phyloP scores from a whole-genome alignment of 768 basidiomycete species.

The Cystobasidium tubakii region DNA sequence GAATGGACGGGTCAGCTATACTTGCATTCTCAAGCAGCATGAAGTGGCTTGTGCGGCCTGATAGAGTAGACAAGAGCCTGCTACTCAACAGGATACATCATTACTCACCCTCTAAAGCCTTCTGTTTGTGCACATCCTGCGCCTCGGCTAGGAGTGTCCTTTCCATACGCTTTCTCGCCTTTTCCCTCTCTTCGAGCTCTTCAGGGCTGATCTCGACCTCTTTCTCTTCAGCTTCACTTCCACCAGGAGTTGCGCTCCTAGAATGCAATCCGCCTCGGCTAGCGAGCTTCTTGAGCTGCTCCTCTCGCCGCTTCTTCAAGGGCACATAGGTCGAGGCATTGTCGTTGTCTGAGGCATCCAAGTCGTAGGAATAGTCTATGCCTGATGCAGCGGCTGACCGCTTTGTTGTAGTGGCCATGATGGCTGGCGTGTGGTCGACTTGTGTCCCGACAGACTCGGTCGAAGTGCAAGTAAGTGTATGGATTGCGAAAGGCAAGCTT shows the following conservation, averaged over 20 bases:
- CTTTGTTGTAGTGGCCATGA: constrained; percentile 3
- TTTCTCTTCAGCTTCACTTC: background rate
- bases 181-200: constrained; percentile 52
- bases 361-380: constrained; percentile 13
- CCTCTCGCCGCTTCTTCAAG: constrained; percentile 34
- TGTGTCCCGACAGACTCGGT: background rate
- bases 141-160: constrained; percentile 79
- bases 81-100: background rate
- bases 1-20: background rate
- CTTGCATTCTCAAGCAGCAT: no score
- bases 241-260: constrained; percentile 12
- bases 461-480: background rate
- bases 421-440: background rate
- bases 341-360: no score
- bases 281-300: constrained; percentile 33
- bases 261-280: background rate
- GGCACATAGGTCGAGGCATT: constrained; percentile 17
- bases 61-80: background rate
- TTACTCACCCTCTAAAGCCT: constrained; percentile 68
- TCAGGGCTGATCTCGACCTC: constrained; percentile 10
- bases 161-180: constrained; percentile 67
- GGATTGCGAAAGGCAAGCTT: no score
- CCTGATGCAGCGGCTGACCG: background rate
- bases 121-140: constrained; percentile 82
- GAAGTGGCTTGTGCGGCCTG: no score